Evolutionary conservation across 345 rosid species (phyloP).

Genomic region (Corchorus capsularis): DNA sequence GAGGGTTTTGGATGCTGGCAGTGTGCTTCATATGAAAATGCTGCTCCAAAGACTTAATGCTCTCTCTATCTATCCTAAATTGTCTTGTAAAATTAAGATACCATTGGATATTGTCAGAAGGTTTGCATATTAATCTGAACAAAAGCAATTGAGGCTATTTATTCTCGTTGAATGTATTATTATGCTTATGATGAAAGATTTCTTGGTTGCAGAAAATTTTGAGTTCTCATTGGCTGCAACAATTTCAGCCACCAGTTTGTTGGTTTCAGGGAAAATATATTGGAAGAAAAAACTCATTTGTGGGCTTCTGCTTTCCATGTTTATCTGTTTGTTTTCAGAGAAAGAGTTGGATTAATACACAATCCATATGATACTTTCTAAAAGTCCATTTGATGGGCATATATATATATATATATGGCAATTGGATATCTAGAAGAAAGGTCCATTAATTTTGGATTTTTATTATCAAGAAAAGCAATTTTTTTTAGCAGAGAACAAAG

Average conservation of each 20-base stretch:
- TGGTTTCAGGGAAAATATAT: not conserved
- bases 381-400: not conserved
- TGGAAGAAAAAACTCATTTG: not conserved
- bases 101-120: not conserved
- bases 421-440: not conserved
- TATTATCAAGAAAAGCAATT: not conserved
- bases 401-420: too few species aligned
- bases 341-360: not conserved
- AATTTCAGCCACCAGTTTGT: not conserved
- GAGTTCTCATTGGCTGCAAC: too few species aligned
- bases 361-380: not conserved
- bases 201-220: not conserved
- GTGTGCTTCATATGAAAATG: not conserved
- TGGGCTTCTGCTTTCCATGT: not conserved
- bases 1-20: conserved; percentile 18
- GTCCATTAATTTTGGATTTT: conserved; percentile 14
- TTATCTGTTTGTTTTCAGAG: not conserved
- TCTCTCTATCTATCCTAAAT: not conserved
- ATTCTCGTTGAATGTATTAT: not conserved
- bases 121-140: not conserved
- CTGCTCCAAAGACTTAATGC: not conserved
- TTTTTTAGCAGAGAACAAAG: not conserved
- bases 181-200: not conserved
- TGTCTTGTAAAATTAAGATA: not conserved
- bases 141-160: not conserved